Evolutionary conservation across 371 early-diverging fungal species (phyloP).

Genomic region (Phascolomyces articulosus): DNA sequence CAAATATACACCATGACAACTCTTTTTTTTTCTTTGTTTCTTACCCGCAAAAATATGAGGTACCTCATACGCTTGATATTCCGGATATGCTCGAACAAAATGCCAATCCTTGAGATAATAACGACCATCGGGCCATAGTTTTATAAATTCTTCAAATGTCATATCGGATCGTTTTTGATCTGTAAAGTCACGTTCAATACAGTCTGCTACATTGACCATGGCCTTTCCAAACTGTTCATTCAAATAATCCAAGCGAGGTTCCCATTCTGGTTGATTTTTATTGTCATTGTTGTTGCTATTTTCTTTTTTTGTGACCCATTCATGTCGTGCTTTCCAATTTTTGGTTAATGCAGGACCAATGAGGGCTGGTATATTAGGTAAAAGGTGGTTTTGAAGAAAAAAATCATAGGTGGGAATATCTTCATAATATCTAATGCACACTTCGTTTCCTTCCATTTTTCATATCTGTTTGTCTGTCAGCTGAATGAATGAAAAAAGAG

Average conservation of each 20-base stretch:
- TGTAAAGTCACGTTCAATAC: slow-evolving; percentile 56
- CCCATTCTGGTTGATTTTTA: slow-evolving; percentile 6
- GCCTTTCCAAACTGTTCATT: slow-evolving; percentile 33
- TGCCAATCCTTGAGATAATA: slow-evolving; percentile 80
- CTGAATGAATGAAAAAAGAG: no score
- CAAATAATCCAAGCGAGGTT: slow-evolving; percentile 47
- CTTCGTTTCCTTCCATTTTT: neutral
- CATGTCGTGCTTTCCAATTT: slow-evolving; percentile 62
- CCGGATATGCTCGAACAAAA: slow-evolving; percentile 55
- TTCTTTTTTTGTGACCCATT: slow-evolving; percentile 55
- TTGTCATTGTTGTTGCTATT: slow-evolving; percentile 17
- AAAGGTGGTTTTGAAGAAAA: slow-evolving; percentile 56
- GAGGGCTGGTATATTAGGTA: slow-evolving; percentile 64
- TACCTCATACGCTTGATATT: slow-evolving; percentile 48
- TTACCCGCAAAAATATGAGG: slow-evolving; percentile 59
- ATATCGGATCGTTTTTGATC: slow-evolving; percentile 64
- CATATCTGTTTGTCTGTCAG: neutral
- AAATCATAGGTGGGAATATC: slow-evolving; percentile 47
- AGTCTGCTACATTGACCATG: slow-evolving; percentile 62
- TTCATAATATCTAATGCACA: slow-evolving; percentile 34
- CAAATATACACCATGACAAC: no score
- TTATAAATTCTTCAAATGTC: slow-evolving; percentile 56
- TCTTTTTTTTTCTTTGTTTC: no score
- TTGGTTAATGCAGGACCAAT: slow-evolving; percentile 58
- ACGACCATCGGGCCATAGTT: slow-evolving; percentile 45